Evolutionary conservation across 345 rosid species (phyloP).

Genomic region (Aquilaria malaccensis): DNA sequence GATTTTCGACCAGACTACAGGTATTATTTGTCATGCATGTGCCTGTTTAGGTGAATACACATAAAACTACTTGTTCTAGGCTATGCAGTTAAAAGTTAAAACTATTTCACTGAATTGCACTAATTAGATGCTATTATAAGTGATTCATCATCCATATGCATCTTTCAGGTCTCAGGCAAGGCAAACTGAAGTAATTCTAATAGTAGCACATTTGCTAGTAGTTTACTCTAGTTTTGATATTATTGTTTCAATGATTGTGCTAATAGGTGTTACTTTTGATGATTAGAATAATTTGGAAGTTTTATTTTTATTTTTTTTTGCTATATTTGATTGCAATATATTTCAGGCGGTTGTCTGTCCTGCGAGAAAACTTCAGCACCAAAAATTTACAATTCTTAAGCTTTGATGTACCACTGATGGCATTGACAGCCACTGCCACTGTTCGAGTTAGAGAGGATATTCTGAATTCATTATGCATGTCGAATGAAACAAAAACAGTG

Average conservation of each 20-base stretch:
- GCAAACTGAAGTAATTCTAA: neutral
- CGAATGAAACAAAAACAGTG: constrained; percentile 65
- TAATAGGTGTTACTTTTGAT: neutral
- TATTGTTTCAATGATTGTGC: neutral
- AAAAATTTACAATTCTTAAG: constrained; percentile 46
- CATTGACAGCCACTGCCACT: constrained; percentile 93
- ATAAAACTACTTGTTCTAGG: too few relatives aligned
- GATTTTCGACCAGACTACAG: constrained; percentile 85
- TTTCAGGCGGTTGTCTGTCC: constrained; percentile 58
- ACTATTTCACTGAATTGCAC: neutral
- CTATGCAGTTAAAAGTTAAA: neutral
- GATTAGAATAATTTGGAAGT: neutral
- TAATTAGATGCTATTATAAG: neutral
- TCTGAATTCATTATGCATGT: constrained; percentile 55
- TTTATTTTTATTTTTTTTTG: neutral
- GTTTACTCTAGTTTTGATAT: neutral
- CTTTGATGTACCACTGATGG: constrained; percentile 74
- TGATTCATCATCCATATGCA: neutral
- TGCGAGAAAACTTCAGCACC: constrained; percentile 62
- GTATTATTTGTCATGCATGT: constrained; percentile 16
- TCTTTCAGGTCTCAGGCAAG: neutral
- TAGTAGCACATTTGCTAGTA: neutral
- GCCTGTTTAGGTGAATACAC: too few relatives aligned
- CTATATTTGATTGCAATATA: constrained; percentile 7
- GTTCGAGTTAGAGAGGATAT: constrained; percentile 65